Base-by-base conservation (phyloP, 2,329 filamentous ascomycete genomes). In the Hypoxylon sp. region DNA sequence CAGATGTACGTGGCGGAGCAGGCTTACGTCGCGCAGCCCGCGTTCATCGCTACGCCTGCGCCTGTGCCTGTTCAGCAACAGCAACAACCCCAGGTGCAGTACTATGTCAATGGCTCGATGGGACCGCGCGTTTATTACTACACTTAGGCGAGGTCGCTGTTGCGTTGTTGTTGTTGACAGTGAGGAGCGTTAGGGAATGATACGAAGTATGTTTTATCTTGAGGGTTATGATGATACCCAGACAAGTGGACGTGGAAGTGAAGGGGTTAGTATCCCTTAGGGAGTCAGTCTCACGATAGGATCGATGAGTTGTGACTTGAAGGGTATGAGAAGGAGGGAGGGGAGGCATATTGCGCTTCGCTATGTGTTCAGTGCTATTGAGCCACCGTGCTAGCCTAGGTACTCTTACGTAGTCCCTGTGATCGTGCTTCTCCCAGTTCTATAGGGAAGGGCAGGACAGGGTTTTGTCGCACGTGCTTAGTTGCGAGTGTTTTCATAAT, bases 51-150 rank as follows among this genome's bases (percentile, higher is more conserved):
- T 22, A 22, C 19, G 19, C 19, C 19, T 22, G 19, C 19, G 19
- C 19, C 19, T 22, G 19, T 3, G 19, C 19, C 19, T 22, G 19
- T 22, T 22, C 55, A 52, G 29, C 39, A 26, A 5, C 58, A 35
- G 9, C 66, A 61, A 51, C 5, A 4, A 14, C 63, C 59, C 24
- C 63, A 60, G 31, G 63, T 61, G 2, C 63, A 66, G 37, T 67
- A 69, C 51, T 63, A 63, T 26, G 59, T 67, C 35, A 67, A 63
- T 19, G 59, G 63, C 9, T 24, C 59, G 1, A 63, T 55, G 4
- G 60, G 63, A 1, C 63, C 67, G 24, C 29, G 53, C 14, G 35
- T 67, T 1, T 67, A 67, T 31, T 69, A 69, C 51, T 57, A 13
- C 5, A 39, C 29, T 14, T 66, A 66, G 33, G 13, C 17, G 17